These are phyloP conservation scores for Articulospora tetracladia DNA, from an alignment of 495 filamentous ascomycete genomes.

Conservation along the genomic window DNA sequence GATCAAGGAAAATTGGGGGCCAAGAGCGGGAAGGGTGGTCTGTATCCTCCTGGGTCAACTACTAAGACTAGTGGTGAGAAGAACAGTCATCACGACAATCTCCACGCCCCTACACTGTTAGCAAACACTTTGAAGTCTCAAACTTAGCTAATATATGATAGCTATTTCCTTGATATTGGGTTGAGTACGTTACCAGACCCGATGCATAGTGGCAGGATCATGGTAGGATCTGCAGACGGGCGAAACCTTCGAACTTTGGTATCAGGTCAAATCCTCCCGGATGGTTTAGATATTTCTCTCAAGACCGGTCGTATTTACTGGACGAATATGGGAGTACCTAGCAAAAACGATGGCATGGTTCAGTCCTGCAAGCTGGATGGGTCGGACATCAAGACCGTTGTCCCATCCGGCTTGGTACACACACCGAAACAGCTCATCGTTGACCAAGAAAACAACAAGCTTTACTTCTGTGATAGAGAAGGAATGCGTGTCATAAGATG, in stretches of 20 bases:
- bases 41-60: conserved; percentile 5
- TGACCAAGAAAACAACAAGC: conserved; percentile 25
- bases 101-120: conserved; percentile 11
- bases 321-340: conserved; percentile 14
- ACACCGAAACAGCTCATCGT: conserved; percentile 52
- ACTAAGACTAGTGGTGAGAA: conserved; percentile 5
- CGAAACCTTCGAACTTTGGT: neutral
- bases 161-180: conserved; percentile 12
- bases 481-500: conserved; percentile 40
- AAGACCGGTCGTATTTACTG: conserved; percentile 9
- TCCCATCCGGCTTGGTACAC: conserved; percentile 37
- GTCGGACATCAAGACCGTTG: conserved; percentile 9
- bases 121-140: neutral
- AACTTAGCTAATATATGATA: neutral
- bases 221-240: conserved; percentile 18
- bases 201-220: conserved; percentile 3
- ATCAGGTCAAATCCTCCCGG: neutral
- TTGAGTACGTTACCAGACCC: neutral
- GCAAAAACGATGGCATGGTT: conserved; percentile 6
- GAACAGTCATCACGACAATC: conserved; percentile 1
- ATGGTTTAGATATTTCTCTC: conserved; percentile 9
- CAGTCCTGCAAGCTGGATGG: conserved; percentile 11
- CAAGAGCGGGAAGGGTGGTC: conserved; percentile 29
- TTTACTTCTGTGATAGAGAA: conserved; percentile 55
- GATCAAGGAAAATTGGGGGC: conserved; percentile 32